Conservation (phyloP, 805 yeast genomes). For the Lipomyces kockii region DNA sequence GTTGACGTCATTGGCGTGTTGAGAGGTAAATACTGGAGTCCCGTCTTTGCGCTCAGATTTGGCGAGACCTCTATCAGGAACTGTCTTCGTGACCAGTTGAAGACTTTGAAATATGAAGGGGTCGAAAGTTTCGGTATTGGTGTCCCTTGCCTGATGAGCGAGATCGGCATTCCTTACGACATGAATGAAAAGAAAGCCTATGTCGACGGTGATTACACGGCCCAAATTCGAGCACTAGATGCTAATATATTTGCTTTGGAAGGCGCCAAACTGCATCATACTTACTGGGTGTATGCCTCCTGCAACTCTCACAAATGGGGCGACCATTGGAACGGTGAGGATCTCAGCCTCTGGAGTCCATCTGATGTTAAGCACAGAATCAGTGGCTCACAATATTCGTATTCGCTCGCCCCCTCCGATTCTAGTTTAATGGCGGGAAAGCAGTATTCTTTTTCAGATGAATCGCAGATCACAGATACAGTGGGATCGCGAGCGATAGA, state of each 20-base stretch:
- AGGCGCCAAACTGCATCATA: conserved; percentile 68
- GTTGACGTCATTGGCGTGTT: conserved; percentile 89
- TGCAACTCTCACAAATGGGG: conserved; percentile 82
- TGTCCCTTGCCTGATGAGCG: conserved; percentile 81
- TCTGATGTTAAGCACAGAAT: conserved; percentile 18
- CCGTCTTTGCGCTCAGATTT: conserved; percentile 68
- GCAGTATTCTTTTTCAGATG: background rate
- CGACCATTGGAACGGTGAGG: conserved; percentile 92
- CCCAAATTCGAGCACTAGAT: conserved; percentile 84
- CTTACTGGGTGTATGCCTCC: conserved; percentile 85
- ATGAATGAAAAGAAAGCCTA: conserved; percentile 84
- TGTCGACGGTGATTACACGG: conserved; percentile 62
- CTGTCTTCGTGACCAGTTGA: conserved; percentile 69
- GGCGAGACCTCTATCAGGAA: conserved; percentile 77
- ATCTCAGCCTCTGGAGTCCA: conserved; percentile 80
- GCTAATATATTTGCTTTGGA: conserved; percentile 82
- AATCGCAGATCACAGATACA: conserved; percentile 9
- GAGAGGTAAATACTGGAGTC: conserved; percentile 74
- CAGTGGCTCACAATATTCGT: conserved; percentile 7
- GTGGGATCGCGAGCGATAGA: conserved; percentile 75
- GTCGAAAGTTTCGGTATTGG: conserved; percentile 59
- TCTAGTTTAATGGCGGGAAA: conserved; percentile 14
- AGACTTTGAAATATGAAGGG: conserved; percentile 70
- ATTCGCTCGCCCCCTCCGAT: conserved; percentile 14
- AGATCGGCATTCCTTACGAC: conserved; percentile 97